phyloP scores from a whole-genome alignment of 129 eudicot species.

The Solidago caesia region DNA sequence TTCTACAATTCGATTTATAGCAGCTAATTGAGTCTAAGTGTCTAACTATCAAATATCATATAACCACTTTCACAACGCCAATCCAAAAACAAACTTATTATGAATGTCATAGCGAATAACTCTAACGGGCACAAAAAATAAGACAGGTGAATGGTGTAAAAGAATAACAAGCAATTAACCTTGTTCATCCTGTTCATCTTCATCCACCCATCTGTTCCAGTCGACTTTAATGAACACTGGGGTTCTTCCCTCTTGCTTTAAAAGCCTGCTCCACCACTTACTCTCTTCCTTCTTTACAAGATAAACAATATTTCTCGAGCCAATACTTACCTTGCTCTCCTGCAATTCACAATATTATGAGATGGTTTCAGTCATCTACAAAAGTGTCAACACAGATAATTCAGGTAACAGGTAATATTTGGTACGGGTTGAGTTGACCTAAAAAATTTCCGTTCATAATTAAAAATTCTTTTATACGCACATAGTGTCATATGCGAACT shows the following conservation, averaged over 20 bases:
- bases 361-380: not conserved
- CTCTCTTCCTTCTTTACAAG: slow-evolving; percentile 66
- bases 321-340: slow-evolving; percentile 67
- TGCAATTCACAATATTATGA: slow-evolving; percentile 29
- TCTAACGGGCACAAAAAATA: not conserved
- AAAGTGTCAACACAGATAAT: not conserved
- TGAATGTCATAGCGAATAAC: not conserved
- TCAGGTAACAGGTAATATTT: not conserved
- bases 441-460: not conserved
- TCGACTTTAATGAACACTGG: slow-evolving; percentile 68
- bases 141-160: not conserved
- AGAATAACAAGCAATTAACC: slow-evolving; percentile 23
- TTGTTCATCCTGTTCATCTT: slow-evolving; percentile 68
- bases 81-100: not conserved
- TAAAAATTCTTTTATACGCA: not conserved
- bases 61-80: too few species aligned
- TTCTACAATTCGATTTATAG: too few species aligned
- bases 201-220: slow-evolving; percentile 92
- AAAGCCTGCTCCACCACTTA: slow-evolving; percentile 79
- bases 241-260: slow-evolving; percentile 69
- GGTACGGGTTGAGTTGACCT: not conserved
- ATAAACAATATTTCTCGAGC: slow-evolving; percentile 52
- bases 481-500: not conserved
- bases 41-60: not conserved
- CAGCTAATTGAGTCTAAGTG: not conserved